Evolutionary conservation across 106 monocot species (phyloP).

Genomic region (Allium cepa): DNA sequence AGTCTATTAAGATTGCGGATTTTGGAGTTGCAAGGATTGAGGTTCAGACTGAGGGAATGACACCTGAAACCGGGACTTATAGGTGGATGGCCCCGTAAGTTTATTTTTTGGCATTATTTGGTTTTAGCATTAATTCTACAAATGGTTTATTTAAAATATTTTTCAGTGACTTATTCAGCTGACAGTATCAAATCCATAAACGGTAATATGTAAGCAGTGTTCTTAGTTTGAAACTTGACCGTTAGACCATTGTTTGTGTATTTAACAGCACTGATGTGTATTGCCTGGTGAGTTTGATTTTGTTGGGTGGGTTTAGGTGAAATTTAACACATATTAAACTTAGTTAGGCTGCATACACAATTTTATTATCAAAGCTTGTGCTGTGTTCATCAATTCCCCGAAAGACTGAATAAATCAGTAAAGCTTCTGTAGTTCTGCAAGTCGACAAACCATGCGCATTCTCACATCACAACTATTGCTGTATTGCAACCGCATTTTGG

Average conservation of each 20-base stretch:
- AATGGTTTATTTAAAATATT: background rate
- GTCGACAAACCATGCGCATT: background rate
- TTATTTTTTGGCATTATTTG: background rate
- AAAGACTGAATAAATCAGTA: no score
- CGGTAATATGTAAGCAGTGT: no score
- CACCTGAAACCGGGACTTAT: conserved; percentile 69
- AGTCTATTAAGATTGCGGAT: conserved; percentile 69
- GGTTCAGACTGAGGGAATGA: conserved; percentile 74
- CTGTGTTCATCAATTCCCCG: background rate
- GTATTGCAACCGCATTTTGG: background rate
- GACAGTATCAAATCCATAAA: no score
- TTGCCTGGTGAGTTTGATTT: no score
- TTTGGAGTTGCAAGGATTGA: conserved; percentile 70
- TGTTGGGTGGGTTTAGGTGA: no score
- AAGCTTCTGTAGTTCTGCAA: no score
- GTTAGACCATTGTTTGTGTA: no score
- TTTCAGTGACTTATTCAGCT: background rate
- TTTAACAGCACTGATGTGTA: no score
- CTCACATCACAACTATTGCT: background rate
- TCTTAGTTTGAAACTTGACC: no score
- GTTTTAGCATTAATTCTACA: background rate
- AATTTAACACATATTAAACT: no score
- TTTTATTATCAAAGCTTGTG: no score
- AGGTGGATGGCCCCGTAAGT: conserved; percentile 85
- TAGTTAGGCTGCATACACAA: no score